These are phyloP conservation scores for Ammopiptanthus mongolicus DNA, from an alignment of 306 rosid genomes.

Conservation along the genomic window DNA sequence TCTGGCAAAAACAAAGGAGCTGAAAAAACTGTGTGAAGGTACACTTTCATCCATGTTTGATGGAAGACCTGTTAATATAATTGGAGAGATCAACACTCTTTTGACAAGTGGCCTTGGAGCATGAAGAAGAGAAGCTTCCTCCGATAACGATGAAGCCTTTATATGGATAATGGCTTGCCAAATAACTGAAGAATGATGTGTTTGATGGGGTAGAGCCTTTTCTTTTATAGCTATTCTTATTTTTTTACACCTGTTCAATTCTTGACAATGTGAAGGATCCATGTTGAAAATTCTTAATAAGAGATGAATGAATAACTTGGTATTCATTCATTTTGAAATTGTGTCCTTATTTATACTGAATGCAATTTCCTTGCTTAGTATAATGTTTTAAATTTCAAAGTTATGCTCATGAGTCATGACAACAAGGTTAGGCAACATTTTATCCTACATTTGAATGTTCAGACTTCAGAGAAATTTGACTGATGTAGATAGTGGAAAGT, in stretches of 20 bases:
- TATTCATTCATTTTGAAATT: neutral
- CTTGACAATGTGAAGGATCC: neutral
- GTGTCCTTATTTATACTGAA: neutral
- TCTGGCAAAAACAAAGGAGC: conserved; percentile 62
- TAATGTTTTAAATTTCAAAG: neutral
- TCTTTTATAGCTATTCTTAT: neutral
- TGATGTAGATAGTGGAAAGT: neutral
- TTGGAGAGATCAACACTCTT: conserved; percentile 80
- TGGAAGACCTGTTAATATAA: conserved; percentile 86
- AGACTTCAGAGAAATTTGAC: neutral
- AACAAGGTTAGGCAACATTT: neutral
- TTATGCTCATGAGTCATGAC: neutral
- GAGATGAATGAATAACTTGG: neutral
- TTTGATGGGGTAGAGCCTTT: neutral
- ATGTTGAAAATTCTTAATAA: neutral
- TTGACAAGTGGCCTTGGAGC: conserved; percentile 63
- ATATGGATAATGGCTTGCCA: conserved; percentile 12
- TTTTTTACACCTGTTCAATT: neutral
- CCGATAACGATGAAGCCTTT: neutral
- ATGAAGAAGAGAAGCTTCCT: conserved; percentile 25
- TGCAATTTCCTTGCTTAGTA: neutral
- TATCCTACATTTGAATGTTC: neutral
- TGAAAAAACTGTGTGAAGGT: conserved; percentile 74
- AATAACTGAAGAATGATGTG: neutral
- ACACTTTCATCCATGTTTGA: conserved; percentile 82